Evolutionary conservation across 345 rosid genomes (phyloP), one percentile per base, ranked within the genome.

Genomic region (Eucalyptus albens): DNA sequence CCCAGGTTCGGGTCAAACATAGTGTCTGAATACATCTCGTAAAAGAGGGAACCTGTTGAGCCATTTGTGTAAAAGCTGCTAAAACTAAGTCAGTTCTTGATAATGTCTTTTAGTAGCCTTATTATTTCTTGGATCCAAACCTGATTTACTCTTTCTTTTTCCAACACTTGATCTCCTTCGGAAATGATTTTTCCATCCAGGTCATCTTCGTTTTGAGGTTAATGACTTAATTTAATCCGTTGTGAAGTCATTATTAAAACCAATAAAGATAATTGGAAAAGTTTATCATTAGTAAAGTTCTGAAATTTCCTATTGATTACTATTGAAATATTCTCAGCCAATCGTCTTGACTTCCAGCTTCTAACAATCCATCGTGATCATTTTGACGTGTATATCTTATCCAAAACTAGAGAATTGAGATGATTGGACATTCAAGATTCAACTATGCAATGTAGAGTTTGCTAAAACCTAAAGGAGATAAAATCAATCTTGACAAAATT

Each of bases 301-400:
- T 72, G 27, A 72, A 0, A 17, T 72, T 1, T 40, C 2, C 44
- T 37, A 5, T 40, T 19, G 82, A 19, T 42, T 72, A 37, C 27
- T 72, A 10, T 0, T 2, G 22, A 37, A 33, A 33, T 9, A 21
- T 19, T 21, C 82, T 72, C 1, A 0, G 5, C 40, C 21, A 37
- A 33, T 72, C 26, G 2, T 72, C 27, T 37, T 37, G 26, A 72
- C 62, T 72, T 72, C 27, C 45, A 72, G 0, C 26, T 10, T 40
- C 7, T 21, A 33, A 72, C 14, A 0, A 37, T 37, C 45, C 26
- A 37, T 33, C 2, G 26, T 72, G 45, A 33, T 72, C 1, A 33
- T 72, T 19, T 40, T 2, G 8, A 72, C 4, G 1, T 40, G 11
- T 37, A 40, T 37, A 3, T 37, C 12, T 37, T 44, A 44, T 0